Percentiles rank a stretch among this genome's conserved stretches.
These are phyloP conservation scores for Chlorella ohadii DNA, from an alignment of 139 green algal genomes.

Conservation along the genomic window DNA sequence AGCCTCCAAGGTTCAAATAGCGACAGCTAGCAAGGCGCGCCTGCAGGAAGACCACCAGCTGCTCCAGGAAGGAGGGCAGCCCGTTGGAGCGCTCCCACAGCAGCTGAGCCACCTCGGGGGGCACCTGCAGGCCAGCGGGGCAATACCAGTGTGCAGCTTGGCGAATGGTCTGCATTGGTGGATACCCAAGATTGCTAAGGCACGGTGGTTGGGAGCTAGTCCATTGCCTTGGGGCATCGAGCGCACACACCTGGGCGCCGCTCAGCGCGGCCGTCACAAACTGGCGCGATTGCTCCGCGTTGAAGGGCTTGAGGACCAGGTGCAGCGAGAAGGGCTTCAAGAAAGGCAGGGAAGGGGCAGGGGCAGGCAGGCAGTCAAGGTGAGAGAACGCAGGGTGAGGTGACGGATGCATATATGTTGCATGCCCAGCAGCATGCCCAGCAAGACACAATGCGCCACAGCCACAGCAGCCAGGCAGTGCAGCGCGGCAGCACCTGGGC, in stretches of 20 bases:
- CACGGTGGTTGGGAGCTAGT: too few relatives aligned
- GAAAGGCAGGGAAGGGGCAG: neutral
- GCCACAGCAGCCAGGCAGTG: too few relatives aligned
- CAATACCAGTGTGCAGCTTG: neutral
- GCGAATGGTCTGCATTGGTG: too few relatives aligned
- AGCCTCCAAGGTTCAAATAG: too few relatives aligned
- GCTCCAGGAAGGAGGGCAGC: slow-evolving; percentile 79
- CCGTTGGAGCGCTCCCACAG: slow-evolving; percentile 75
- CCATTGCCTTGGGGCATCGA: too few relatives aligned
- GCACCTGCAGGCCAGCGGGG: slow-evolving; percentile 27
- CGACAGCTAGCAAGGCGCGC: too few relatives aligned
- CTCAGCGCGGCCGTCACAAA: slow-evolving; percentile 39
- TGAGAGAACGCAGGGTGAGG: too few relatives aligned
- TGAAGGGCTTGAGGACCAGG: slow-evolving; percentile 55
- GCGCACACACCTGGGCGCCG: slow-evolving; percentile 36
- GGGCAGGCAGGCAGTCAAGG: neutral
- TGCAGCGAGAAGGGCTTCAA: slow-evolving; percentile 51
- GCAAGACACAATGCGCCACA: too few relatives aligned
- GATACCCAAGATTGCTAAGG: too few relatives aligned
- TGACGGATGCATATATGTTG: too few relatives aligned
- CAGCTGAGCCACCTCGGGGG: slow-evolving; percentile 57
- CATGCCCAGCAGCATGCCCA: too few relatives aligned
- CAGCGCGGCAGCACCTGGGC: slow-evolving; percentile 3
- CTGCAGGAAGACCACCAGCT: slow-evolving; percentile 57
- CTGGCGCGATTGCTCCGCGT: slow-evolving; percentile 33